phyloP scores from a whole-genome alignment of 164 flowering plant genomes.

The Pachysandra terminalis region DNA sequence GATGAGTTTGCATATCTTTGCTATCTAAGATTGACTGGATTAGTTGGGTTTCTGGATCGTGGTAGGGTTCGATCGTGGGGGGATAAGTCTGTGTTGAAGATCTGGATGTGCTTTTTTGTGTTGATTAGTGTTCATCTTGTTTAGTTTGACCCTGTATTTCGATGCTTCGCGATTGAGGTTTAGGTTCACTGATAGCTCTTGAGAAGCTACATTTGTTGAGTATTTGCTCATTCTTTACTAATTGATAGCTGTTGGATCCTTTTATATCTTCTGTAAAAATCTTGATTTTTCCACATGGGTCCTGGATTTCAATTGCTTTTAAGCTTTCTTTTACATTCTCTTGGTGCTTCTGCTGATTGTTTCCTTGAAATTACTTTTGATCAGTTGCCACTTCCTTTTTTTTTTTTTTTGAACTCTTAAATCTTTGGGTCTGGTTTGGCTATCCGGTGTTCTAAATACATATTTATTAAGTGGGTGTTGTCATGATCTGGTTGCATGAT shows the following conservation, averaged over 20 bases:
- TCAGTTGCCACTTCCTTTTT: constrained; percentile 1
- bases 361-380: background rate
- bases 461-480: background rate
- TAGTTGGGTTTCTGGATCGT: constrained; percentile 25
- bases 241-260: constrained; percentile 1
- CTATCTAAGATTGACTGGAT: constrained; percentile 23
- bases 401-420: background rate
- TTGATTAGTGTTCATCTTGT: constrained; percentile 13
- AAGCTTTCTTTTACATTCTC: background rate
- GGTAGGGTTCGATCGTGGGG: constrained; percentile 16
- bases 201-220: constrained; percentile 14
- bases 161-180: constrained; percentile 9
- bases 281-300: constrained; percentile 6
- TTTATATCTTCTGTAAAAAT: constrained; percentile 5
- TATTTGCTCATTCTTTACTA: background rate
- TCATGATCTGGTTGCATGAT: background rate
- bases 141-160: constrained; percentile 17
- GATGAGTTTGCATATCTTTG: constrained; percentile 17
- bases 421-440: background rate
- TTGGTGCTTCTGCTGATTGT: constrained; percentile 7
- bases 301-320: background rate
- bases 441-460: background rate
- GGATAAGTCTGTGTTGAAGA: constrained; percentile 24
- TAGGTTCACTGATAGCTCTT: too few species aligned
- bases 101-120: constrained; percentile 16